A percentile compares a stretch with the other conserved stretches of the same genome.
Evolutionary conservation across 2,329 filamentous ascomycete species (phyloP).

Genomic region (Colletotrichum higginsianum): DNA sequence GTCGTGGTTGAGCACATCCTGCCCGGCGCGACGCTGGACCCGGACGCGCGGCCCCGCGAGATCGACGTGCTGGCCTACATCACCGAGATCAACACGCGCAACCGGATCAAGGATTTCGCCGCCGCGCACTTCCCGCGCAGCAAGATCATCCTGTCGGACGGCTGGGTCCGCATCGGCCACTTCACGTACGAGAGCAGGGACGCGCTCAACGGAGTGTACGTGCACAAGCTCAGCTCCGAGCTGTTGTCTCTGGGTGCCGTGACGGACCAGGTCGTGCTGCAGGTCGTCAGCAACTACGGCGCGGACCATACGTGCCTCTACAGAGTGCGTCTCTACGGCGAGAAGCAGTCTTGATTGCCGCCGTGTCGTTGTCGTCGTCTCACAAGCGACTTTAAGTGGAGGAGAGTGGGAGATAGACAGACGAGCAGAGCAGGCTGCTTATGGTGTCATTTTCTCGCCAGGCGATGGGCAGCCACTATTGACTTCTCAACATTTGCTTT

Average conservation of each 20-base stretch:
- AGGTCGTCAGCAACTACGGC: constrained; percentile 73
- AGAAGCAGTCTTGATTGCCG: constrained; percentile 46
- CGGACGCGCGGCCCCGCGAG: constrained; percentile 73
- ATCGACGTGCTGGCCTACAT: constrained; percentile 80
- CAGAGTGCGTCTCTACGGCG: constrained; percentile 71
- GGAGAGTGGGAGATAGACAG: neutral
- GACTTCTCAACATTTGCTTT: neutral
- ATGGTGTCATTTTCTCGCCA: neutral
- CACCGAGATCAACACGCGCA: constrained; percentile 59
- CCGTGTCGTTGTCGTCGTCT: too few relatives aligned
- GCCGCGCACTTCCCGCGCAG: constrained; percentile 55
- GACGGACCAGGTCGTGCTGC: constrained; percentile 68
- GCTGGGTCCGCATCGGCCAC: constrained; percentile 71
- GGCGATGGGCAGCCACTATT: constrained; percentile 8
- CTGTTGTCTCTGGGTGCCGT: constrained; percentile 62
- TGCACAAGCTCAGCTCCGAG: constrained; percentile 67
- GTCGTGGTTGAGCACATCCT: constrained; percentile 82
- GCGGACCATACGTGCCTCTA: constrained; percentile 77
- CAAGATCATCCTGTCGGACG: constrained; percentile 46
- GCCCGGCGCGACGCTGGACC: constrained; percentile 72
- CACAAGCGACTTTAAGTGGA: neutral
- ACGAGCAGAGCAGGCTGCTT: too few relatives aligned
- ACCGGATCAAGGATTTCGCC: constrained; percentile 61
- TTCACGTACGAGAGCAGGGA: constrained; percentile 67
- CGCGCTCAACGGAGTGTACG: constrained; percentile 62